Evolutionary conservation across 176 grass and related monocot species (phyloP), one percentile per base, ranked within the genome.

Genomic region (Zoysia japonica): DNA sequence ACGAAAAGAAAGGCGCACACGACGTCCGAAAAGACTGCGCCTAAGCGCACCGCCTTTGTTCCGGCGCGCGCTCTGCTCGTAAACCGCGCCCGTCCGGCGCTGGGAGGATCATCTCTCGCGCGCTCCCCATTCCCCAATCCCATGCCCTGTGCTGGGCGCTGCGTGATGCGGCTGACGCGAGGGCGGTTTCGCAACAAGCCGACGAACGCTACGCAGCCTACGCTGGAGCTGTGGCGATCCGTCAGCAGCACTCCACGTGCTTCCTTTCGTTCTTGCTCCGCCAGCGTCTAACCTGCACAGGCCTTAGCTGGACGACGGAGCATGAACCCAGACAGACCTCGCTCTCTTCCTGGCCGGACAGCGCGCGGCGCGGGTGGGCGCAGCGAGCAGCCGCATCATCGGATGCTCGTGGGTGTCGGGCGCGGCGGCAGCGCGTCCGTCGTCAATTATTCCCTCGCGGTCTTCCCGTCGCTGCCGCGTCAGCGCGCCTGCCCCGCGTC

Each of bases 11-110:
- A 67, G 46, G 61, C 13, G 61, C 13, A 48, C 9, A 36, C 67
- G 37, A 52, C 76, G 44, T 75, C 39, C 76, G 70, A 89, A 81
- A 81, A 67, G 87, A 81, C 82, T 80, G 77, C 82, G 48, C 47
- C 69, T 42, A 47, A 40, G 13, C 2, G 67, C 19, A 13, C 15
- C 13, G 40, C 81, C 70, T 84, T 80, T 65, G 40, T 70, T 82
- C 57, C 19, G 40, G 15, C 50, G 53, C 55, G 15, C 68, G 44
- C 55, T 5, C 41, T 39, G 8, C 7, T 45, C 3, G 48, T 65
- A 45, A 78, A 14, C 41, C 53, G 51, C 6, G 48, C 39, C 49
- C 3, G 19, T 83, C 45, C 45, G 62, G 68, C 35, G 46, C 72
- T 37, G 16, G 45, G 51, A 28, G 52, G 74, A 88, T 83, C 68